A percentile compares a stretch with the other conserved stretches of the same genome.
These are phyloP conservation scores for Claviceps spartinae DNA, from an alignment of 2,329 filamentous ascomycete genomes.

Conservation along the genomic window DNA sequence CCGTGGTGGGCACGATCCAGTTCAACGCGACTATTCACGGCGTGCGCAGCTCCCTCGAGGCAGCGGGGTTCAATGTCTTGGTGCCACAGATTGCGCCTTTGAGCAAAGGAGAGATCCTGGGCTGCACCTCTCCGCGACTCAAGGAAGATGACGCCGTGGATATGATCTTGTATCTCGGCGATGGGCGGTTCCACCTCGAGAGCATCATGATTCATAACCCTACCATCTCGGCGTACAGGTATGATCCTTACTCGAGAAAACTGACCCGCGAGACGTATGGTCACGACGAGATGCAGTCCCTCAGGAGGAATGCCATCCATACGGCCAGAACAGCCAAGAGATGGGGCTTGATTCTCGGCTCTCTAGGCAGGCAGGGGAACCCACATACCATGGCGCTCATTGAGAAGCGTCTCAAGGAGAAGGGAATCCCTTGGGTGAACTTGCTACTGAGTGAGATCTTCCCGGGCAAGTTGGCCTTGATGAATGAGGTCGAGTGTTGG, in stretches of 20 bases:
- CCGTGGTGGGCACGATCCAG: constrained; percentile 92
- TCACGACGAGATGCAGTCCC: constrained; percentile 76
- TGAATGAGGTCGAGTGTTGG: constrained; percentile 93
- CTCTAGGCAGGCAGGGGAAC: constrained; percentile 87
- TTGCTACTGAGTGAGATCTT: constrained; percentile 90
- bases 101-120: constrained; percentile 89
- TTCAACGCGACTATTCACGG: constrained; percentile 96
- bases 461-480: constrained; percentile 84
- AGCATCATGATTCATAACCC: constrained; percentile 99
- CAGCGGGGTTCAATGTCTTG: constrained; percentile 70
- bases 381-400: constrained; percentile 83
- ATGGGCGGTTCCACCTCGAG: constrained; percentile 91
- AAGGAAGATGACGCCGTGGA: constrained; percentile 48
- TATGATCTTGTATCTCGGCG: constrained; percentile 76
- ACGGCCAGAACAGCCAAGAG: constrained; percentile 65
- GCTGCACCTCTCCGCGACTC: constrained; percentile 82
- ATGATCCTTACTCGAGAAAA: constrained; percentile 89
- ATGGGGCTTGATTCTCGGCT: constrained; percentile 91
- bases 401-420: constrained; percentile 57
- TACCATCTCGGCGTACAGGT: constrained; percentile 76
- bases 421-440: constrained; percentile 71
- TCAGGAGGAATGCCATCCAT: constrained; percentile 64
- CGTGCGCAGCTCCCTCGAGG: constrained; percentile 62
- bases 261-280: constrained; percentile 86
- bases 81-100: constrained; percentile 88